These are phyloP conservation scores for Blechomonas ayalai DNA, from an alignment of 208 protist species.

Conservation along the genomic window DNA sequence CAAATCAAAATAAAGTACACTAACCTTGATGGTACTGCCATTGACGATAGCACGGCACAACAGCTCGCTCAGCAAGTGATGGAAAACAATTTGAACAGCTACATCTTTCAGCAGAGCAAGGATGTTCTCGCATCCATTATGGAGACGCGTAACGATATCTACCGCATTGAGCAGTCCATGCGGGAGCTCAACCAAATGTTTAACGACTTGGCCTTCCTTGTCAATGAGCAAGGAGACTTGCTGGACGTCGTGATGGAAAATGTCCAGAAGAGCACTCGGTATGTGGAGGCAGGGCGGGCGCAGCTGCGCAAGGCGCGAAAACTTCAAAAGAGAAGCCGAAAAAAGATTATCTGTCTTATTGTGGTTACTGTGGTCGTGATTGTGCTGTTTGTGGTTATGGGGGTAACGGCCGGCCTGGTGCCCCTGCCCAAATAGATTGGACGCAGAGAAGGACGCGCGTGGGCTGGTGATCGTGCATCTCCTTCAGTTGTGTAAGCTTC, in stretches of 20 bases:
- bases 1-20: conserved; percentile 90
- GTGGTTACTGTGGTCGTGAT: conserved; percentile 30
- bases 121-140: conserved; percentile 74
- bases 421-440: too few species aligned
- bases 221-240: conserved; percentile 82
- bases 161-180: conserved; percentile 85
- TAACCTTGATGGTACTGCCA: conserved; percentile 61
- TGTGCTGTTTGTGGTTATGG: conserved; percentile 37
- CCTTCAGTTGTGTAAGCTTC: too few species aligned
- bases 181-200: conserved; percentile 84
- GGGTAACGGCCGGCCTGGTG: conserved; percentile 23
- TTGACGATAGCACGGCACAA: conserved; percentile 66
- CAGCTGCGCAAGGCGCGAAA: conserved; percentile 73
- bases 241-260: conserved; percentile 85
- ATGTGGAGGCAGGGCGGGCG: conserved; percentile 48
- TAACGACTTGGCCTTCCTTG: conserved; percentile 82
- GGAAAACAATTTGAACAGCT: conserved; percentile 65
- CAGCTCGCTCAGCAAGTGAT: conserved; percentile 71
- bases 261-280: conserved; percentile 37
- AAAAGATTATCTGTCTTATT: conserved; percentile 70
- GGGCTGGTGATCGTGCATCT: too few species aligned
- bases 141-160: conserved; percentile 87
- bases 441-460: too few species aligned
- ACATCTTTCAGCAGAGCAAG: conserved; percentile 88
- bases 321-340: conserved; percentile 69